Evolutionary conservation across 176 grass and related monocot genomes (phyloP).

Genomic region (Urochloa ruziziensis): DNA sequence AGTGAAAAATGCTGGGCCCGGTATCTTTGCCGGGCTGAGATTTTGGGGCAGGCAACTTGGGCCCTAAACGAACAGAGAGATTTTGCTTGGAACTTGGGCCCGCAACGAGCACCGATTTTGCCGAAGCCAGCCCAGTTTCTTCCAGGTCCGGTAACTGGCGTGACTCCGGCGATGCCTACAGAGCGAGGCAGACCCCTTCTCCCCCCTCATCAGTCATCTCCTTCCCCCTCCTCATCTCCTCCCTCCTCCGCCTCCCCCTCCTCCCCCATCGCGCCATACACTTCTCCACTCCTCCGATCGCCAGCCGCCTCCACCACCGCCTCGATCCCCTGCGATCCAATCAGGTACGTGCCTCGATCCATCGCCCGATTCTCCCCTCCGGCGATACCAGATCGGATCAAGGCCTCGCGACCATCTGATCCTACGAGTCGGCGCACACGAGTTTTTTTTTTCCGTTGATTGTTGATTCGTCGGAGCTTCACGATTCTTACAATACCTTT

Average conservation of each 20-base stretch:
- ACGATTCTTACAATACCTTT: neutral
- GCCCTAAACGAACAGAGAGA: neutral
- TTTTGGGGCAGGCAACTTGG: neutral
- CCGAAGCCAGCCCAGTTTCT: neutral
- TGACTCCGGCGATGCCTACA: neutral
- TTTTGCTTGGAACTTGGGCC: neutral
- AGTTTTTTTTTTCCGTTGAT: neutral
- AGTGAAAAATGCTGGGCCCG: neutral
- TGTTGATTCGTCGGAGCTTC: conserved; percentile 23
- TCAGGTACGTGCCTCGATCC: conserved; percentile 46
- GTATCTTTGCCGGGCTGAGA: neutral
- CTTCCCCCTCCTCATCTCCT: neutral
- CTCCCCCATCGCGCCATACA: conserved; percentile 4
- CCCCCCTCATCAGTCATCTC: neutral
- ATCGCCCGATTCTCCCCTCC: neutral
- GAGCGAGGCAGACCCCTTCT: neutral
- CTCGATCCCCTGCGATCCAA: conserved; percentile 31
- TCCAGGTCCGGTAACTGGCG: neutral
- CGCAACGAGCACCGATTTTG: neutral
- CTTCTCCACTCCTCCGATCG: conserved; percentile 42
- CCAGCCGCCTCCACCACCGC: conserved; percentile 26
- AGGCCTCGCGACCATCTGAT: conserved; percentile 19
- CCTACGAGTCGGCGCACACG: neutral
- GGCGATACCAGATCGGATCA: conserved; percentile 34
- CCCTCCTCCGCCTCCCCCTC: neutral